These are phyloP conservation scores for Podila clonocystis DNA, from an alignment of 192 early-diverging fungal species.

Conservation along the genomic window DNA sequence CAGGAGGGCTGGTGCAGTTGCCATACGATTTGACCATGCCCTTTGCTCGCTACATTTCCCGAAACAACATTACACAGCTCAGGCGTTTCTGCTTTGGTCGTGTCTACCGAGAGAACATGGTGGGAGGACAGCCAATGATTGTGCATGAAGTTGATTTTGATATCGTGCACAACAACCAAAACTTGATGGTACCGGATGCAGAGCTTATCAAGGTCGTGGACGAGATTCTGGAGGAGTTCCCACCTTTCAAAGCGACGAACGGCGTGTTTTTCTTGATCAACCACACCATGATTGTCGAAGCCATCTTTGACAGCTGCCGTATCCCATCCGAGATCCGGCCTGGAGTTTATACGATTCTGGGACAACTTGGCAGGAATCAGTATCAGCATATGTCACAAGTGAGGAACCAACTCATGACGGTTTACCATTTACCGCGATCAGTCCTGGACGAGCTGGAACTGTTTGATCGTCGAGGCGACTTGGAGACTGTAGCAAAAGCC, in stretches of 20 bases:
- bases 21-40: constrained; percentile 93
- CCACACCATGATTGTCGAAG: constrained; percentile 77
- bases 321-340: constrained; percentile 68
- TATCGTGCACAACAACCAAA: constrained; percentile 74
- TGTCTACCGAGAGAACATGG: constrained; percentile 82
- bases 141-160: constrained; percentile 92
- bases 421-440: constrained; percentile 65
- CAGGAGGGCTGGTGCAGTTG: constrained; percentile 84
- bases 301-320: constrained; percentile 76
- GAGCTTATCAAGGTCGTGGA: constrained; percentile 89
- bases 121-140: constrained; percentile 86
- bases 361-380: constrained; percentile 67
- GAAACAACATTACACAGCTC: constrained; percentile 73
- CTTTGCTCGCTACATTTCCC: constrained; percentile 87
- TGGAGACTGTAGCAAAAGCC: constrained; percentile 56
- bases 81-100: constrained; percentile 90
- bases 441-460: constrained; percentile 70
- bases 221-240: constrained; percentile 75
- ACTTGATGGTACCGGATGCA: constrained; percentile 83
- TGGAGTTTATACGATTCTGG: constrained; percentile 65
- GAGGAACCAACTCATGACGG: constrained; percentile 69
- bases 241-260: constrained; percentile 65
- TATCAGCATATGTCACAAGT: constrained; percentile 61
- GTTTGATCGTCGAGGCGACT: constrained; percentile 69
- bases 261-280: constrained; percentile 76